Percentiles rank a stretch among this genome's conserved stretches.
These are phyloP conservation scores for Dothidotthia symphoricarpi DNA, from an alignment of 2,329 filamentous ascomycete genomes.

Conservation along the genomic window DNA sequence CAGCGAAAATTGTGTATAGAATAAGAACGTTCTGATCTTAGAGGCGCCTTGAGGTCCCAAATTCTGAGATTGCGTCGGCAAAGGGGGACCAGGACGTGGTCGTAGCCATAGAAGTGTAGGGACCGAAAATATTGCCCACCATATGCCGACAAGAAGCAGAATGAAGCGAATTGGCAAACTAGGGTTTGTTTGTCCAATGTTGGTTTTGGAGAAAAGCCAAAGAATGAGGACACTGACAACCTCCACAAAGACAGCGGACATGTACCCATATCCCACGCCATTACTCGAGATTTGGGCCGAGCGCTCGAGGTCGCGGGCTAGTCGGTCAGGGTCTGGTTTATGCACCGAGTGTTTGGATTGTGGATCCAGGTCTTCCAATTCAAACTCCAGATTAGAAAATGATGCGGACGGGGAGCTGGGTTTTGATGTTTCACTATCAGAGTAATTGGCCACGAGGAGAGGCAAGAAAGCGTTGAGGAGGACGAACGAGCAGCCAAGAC, in stretches of 20 bases:
- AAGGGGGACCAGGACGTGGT: slow-evolving; percentile 78
- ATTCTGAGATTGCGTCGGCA: slow-evolving; percentile 43
- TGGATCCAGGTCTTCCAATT: slow-evolving; percentile 25
- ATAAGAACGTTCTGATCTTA: slow-evolving; percentile 44
- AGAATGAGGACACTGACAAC: slow-evolving; percentile 73
- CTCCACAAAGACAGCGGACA: slow-evolving; percentile 77
- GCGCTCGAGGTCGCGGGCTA: slow-evolving; percentile 67
- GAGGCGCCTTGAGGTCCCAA: slow-evolving; percentile 8
- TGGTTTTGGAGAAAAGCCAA: slow-evolving; percentile 49
- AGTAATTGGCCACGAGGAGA: slow-evolving; percentile 76
- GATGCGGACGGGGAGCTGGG: slow-evolving; percentile 12
- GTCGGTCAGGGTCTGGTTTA: slow-evolving; percentile 16
- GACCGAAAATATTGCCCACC: slow-evolving; percentile 87
- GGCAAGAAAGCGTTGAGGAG: slow-evolving; percentile 93
- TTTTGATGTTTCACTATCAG: slow-evolving; percentile 11
- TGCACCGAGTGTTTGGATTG: slow-evolving; percentile 18
- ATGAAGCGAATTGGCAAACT: slow-evolving; percentile 80
- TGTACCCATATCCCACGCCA: slow-evolving; percentile 87
- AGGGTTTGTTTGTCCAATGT: slow-evolving; percentile 61
- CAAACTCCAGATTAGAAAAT: slow-evolving; percentile 1
- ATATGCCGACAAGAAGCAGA: slow-evolving; percentile 75
- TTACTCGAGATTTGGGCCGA: slow-evolving; percentile 84
- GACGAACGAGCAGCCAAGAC: slow-evolving; percentile 91
- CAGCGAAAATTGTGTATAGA: slow-evolving; percentile 80
- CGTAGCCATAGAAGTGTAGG: slow-evolving; percentile 82